phyloP scores from a whole-genome alignment of 257 asterid genomes.

The Solanum chilense region DNA sequence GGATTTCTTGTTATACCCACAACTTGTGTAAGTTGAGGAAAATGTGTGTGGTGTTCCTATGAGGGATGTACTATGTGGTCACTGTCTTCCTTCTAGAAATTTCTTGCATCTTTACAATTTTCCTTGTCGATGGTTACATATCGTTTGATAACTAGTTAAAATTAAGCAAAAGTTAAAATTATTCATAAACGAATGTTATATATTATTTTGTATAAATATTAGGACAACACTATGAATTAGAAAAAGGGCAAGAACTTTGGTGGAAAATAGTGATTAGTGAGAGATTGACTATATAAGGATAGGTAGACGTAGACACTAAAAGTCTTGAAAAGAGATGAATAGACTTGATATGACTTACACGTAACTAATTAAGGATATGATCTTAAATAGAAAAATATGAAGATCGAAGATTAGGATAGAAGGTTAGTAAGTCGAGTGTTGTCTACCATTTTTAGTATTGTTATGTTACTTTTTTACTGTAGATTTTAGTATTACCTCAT shows the following conservation, averaged over 20 bases:
- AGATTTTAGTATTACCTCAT: neutral
- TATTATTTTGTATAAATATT: no score
- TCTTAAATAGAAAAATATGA: neutral
- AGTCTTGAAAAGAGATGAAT: accelerated
- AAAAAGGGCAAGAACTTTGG: neutral
- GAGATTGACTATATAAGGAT: neutral
- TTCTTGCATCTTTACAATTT: neutral
- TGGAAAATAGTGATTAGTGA: no score
- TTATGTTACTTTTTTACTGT: neutral
- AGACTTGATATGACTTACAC: neutral
- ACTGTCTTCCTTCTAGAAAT: neutral
- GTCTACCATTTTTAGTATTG: neutral
- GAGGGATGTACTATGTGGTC: neutral
- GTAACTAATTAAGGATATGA: neutral
- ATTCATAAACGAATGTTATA: neutral
- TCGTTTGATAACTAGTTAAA: no score
- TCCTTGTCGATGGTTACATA: neutral
- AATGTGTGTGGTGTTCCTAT: neutral
- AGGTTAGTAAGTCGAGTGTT: neutral
- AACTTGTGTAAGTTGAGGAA: neutral
- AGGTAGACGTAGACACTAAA: accelerated
- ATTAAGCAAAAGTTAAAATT: no score
- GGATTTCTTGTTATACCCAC: neutral
- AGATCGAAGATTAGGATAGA: neutral
- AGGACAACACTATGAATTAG: accelerated